phyloP scores from a whole-genome alignment of 2,329 filamentous ascomycete species.

The Knoxdaviesia capensis region DNA sequence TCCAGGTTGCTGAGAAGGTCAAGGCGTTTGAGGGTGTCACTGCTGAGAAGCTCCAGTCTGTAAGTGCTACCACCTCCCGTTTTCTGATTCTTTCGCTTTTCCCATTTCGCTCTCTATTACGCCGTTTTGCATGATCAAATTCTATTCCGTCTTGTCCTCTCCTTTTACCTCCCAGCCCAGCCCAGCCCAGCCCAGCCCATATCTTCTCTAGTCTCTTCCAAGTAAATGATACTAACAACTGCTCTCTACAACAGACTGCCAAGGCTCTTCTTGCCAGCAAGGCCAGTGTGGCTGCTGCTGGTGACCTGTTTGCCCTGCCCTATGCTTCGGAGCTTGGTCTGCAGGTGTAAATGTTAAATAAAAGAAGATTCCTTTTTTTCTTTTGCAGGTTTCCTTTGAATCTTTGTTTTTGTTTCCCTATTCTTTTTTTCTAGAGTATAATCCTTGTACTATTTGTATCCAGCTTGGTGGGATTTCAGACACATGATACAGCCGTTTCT shows the following conservation, averaged over 20 bases:
- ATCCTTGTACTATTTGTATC: no score
- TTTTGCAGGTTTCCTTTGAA: no score
- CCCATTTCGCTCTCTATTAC: no score
- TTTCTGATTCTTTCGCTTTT: not conserved
- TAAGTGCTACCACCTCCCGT: slow-evolving; percentile 25
- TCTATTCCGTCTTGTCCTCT: slow-evolving; percentile 1
- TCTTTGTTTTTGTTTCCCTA: no score
- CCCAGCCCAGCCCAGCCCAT: no score
- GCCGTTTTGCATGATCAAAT: not conserved
- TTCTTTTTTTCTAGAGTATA: no score
- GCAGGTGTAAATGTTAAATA: slow-evolving; percentile 50
- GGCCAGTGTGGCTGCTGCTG: slow-evolving; percentile 74
- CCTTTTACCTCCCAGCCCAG: not conserved
- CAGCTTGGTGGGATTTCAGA: no score
- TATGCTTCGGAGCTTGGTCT: slow-evolving; percentile 89
- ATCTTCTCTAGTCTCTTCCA: not conserved
- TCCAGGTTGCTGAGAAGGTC: slow-evolving; percentile 63
- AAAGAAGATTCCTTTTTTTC: not conserved
- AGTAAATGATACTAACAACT: slow-evolving; percentile 10
- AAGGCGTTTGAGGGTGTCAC: slow-evolving; percentile 66
- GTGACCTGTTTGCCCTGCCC: slow-evolving; percentile 78
- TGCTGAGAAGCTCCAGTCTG: slow-evolving; percentile 65
- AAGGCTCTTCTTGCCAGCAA: slow-evolving; percentile 76
- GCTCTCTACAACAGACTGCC: slow-evolving; percentile 42
- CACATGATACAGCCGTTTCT: no score